These are phyloP conservation scores for Phoenix roebelenii DNA, from an alignment of 176 grass and related monocot species.

Conservation along the genomic window DNA sequence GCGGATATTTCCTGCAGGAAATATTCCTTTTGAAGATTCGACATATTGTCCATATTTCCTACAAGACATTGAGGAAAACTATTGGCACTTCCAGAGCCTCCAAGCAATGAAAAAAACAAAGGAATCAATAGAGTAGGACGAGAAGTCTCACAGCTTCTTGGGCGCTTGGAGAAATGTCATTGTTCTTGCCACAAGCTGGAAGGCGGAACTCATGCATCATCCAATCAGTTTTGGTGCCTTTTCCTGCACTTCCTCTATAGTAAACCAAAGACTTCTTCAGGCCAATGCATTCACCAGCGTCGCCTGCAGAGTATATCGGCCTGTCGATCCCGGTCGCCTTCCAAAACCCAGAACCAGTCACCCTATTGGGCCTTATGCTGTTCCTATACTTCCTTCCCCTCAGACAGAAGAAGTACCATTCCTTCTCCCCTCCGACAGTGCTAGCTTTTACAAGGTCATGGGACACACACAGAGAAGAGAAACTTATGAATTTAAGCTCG, in stretches of 20 bases:
- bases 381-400: conserved; percentile 94
- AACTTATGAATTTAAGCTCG: too few relatives aligned
- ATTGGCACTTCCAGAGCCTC: too few relatives aligned
- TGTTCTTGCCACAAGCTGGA: conserved; percentile 21
- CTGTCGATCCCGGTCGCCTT: conserved; percentile 94
- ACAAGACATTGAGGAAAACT: neutral
- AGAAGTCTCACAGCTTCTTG: conserved; percentile 66
- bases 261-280: conserved; percentile 7
- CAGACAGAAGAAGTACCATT: conserved; percentile 97
- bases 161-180: conserved; percentile 24
- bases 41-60: conserved; percentile 95
- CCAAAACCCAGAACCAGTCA: conserved; percentile 92
- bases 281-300: neutral
- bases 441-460: conserved; percentile 29
- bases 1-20: conserved; percentile 47
- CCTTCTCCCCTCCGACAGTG: conserved; percentile 60
- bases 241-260: conserved; percentile 9
- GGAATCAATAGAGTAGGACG: neutral
- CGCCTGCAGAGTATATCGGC: conserved; percentile 28
- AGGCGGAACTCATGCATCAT: conserved; percentile 17
- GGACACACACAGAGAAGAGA: too few relatives aligned
- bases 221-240: conserved; percentile 11
- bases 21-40: conserved; percentile 69
- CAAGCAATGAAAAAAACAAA: too few relatives aligned
- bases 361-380: conserved; percentile 93